A percentile compares a stretch with the other conserved stretches of the same genome.
Conservation (phyloP, 2,329 filamentous ascomycete genomes). For the Paraphaeosphaeria sporulosa region DNA sequence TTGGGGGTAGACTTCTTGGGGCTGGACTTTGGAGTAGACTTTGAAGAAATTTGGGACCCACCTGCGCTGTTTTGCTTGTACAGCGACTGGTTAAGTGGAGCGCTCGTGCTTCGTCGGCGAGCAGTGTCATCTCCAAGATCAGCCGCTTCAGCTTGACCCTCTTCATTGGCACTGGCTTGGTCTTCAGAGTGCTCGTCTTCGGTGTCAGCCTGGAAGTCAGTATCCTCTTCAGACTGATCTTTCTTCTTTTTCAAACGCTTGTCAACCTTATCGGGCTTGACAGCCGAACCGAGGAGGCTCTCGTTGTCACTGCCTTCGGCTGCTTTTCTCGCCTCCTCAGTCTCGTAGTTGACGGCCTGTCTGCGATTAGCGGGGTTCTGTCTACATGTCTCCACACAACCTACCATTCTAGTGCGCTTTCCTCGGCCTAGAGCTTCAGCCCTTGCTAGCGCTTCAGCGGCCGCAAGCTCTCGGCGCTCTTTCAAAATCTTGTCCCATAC, state of each 20-base stretch:
- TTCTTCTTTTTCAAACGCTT: conserved; percentile 37
- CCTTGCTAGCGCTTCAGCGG: conserved; percentile 71
- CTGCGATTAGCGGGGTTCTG: conserved; percentile 6
- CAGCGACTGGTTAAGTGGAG: conserved; percentile 19
- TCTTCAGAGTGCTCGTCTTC: conserved; percentile 48
- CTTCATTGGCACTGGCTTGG: conserved; percentile 24
- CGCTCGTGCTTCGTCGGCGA: conserved; percentile 17
- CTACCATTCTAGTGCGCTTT: conserved; percentile 72
- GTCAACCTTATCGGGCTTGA: conserved; percentile 41
- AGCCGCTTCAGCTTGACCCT: conserved; percentile 18
- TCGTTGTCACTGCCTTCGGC: conserved; percentile 26
- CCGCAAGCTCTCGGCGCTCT: conserved; percentile 79
- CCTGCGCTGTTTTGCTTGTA: conserved; percentile 32
- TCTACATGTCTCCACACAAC: conserved; percentile 20
- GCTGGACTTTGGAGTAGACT: conserved; percentile 14
- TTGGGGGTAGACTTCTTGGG: conserved; percentile 15
- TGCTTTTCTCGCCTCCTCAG: conserved; percentile 34
- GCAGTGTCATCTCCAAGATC: conserved; percentile 16
- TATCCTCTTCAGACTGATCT: conserved; percentile 54
- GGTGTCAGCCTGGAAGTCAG: conserved; percentile 61
- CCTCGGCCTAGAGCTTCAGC: conserved; percentile 85
- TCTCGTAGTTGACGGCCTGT: conserved; percentile 58
- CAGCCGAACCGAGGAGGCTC: conserved; percentile 32
- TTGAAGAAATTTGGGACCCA: conserved; percentile 25
- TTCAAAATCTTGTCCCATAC: conserved; percentile 92